A percentile compares a stretch with the other conserved stretches of the same genome.
These are phyloP conservation scores for Creolimax fragrantissima DNA, from an alignment of 78 protist species.

Conservation along the genomic window DNA sequence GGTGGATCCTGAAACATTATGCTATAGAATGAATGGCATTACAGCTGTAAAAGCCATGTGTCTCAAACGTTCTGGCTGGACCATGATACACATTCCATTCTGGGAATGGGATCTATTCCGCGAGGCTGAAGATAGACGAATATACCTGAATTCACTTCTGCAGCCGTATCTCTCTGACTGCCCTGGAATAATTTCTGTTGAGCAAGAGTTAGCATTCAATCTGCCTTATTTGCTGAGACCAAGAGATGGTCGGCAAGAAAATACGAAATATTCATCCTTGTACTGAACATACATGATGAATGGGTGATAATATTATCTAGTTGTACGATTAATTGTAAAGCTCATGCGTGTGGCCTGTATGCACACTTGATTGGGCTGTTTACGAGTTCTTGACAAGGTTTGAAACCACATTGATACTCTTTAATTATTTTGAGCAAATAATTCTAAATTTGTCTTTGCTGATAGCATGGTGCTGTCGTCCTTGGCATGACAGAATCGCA, in stretches of 20 bases:
- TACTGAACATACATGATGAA: too few species aligned
- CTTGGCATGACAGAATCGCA: conserved; percentile 42
- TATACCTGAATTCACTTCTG: not conserved
- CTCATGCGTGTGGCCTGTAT: too few species aligned
- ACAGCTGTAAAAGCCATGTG: not conserved
- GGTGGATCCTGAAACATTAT: not conserved
- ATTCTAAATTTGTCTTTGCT: not conserved
- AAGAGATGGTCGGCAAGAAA: too few species aligned
- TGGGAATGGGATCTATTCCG: not conserved
- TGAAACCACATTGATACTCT: too few species aligned
- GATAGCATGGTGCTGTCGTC: not conserved
- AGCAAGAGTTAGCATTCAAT: not conserved
- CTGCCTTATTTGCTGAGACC: not conserved
- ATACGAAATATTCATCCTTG: too few species aligned
- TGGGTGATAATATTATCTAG: too few species aligned
- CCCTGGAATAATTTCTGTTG: not conserved
- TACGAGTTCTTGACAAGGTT: too few species aligned
- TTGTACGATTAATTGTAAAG: too few species aligned
- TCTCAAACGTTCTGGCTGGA: not conserved
- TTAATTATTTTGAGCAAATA: not conserved
- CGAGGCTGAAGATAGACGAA: not conserved
- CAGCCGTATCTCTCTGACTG: not conserved
- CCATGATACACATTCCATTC: not conserved
- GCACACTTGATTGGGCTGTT: too few species aligned
- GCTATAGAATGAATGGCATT: not conserved